Evolutionary conservation across 441 rosid species (phyloP).

Genomic region (Erodium texanum): DNA sequence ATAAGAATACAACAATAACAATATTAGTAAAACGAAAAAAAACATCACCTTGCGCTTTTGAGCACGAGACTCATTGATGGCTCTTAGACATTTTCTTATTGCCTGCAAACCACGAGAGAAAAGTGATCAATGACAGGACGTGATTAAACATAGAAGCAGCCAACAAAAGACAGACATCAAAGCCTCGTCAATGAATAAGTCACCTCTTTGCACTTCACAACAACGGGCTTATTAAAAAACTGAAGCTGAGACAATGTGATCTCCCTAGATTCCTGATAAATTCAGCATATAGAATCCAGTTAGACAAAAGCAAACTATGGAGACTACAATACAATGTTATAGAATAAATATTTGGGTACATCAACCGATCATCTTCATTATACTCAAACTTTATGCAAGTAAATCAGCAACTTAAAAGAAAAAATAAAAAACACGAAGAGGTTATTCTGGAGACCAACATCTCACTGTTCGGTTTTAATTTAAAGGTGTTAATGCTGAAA

Average conservation of each 20-base stretch:
- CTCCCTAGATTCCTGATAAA: conserved; percentile 74
- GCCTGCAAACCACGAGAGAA: conserved; percentile 37
- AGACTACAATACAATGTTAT: background rate
- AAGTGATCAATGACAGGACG: conserved; percentile 8
- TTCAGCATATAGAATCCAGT: conserved; percentile 20
- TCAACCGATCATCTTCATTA: background rate
- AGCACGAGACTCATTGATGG: conserved; percentile 92
- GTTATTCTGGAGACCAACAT: background rate
- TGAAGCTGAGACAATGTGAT: conserved; percentile 54
- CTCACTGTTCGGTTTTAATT: conserved; percentile 4
- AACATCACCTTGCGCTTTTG: conserved; percentile 83
- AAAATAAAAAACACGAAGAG: background rate
- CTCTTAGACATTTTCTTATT: conserved; percentile 77
- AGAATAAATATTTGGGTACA: background rate
- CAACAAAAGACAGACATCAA: conserved; percentile 2
- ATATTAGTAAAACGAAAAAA: background rate
- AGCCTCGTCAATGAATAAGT: conserved; percentile 19
- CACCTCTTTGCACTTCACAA: conserved; percentile 87
- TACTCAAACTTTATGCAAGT: background rate
- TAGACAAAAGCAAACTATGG: conserved; percentile 13
- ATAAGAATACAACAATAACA: conserved; percentile 4
- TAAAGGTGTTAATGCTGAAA: background rate
- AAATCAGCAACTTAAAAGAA: background rate
- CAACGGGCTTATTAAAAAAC: conserved; percentile 55
- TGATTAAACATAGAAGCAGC: conserved; percentile 8